A percentile compares a stretch with the other conserved stretches of the same genome.
Evolutionary conservation across 116 monocot species (phyloP).

Genomic region (Thalassia testudinum): DNA sequence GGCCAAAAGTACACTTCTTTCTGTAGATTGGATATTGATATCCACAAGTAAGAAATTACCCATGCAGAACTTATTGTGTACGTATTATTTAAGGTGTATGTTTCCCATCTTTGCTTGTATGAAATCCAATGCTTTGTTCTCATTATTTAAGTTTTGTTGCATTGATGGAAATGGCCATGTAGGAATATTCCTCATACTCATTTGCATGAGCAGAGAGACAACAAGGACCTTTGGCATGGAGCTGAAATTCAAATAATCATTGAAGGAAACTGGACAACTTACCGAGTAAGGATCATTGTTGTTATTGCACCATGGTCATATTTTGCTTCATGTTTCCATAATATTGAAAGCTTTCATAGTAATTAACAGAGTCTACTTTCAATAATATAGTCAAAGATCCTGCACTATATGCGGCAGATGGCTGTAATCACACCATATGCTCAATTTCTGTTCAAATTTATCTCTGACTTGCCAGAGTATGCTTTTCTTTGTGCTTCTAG

Average conservation of each 20-base stretch:
- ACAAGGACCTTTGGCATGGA: slow-evolving; percentile 84
- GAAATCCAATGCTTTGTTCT: not conserved
- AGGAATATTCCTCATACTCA: slow-evolving; percentile 97
- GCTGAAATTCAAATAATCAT: slow-evolving; percentile 97
- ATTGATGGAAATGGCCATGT: not conserved
- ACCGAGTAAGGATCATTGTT: slow-evolving; percentile 54
- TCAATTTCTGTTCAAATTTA: slow-evolving; percentile 79
- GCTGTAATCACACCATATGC: slow-evolving; percentile 98
- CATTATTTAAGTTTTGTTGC: not conserved
- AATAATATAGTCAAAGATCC: slow-evolving; percentile 75
- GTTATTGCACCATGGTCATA: not conserved
- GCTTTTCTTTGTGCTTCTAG: slow-evolving; percentile 9
- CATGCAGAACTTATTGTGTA: no score
- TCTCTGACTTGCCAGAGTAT: slow-evolving; percentile 68
- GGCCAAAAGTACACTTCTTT: slow-evolving; percentile 71
- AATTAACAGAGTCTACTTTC: slow-evolving; percentile 1
- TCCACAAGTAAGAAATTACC: slow-evolving; percentile 49
- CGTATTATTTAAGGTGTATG: not conserved
- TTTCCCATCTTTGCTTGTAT: not conserved
- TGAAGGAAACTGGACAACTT: slow-evolving; percentile 97
- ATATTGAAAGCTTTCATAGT: no score
- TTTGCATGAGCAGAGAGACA: slow-evolving; percentile 87
- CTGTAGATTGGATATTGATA: slow-evolving; percentile 93
- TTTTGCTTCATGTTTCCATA: not conserved
- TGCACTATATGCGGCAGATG: slow-evolving; percentile 99